Conservation (phyloP, 2,329 filamentous ascomycete genomes). For the Claviceps monticola region DNA sequence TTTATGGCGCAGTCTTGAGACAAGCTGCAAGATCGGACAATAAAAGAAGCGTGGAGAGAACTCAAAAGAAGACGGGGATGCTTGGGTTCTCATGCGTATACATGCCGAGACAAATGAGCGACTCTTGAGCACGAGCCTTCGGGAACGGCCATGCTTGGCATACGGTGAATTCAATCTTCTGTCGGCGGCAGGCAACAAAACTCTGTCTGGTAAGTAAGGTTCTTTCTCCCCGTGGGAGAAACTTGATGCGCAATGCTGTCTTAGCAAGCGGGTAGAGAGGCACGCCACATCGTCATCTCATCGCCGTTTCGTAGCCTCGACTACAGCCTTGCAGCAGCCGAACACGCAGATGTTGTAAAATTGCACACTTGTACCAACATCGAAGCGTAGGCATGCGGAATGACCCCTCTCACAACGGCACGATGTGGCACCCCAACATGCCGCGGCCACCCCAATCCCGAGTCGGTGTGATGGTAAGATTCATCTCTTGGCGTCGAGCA, state of each 20-base stretch:
- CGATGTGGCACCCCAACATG: conserved; percentile 76
- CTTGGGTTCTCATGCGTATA: not conserved
- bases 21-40: not conserved
- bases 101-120: not conserved
- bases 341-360: not conserved
- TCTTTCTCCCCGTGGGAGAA: not conserved
- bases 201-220: not conserved
- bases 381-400: not conserved
- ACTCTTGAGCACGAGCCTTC: not conserved
- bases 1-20: not conserved
- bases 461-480: conserved; percentile 60
- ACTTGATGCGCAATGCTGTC: not conserved
- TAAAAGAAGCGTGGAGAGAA: not conserved
- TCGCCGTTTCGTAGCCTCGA: not conserved
- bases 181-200: not conserved
- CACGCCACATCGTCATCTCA: not conserved
- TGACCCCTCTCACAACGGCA: conserved; percentile 45
- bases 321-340: not conserved
- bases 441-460: conserved; percentile 84
- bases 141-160: not conserved
- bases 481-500: conserved; percentile 40
- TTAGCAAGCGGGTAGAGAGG: not conserved
- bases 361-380: not conserved
- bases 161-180: not conserved
- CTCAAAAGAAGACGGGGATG: too few relatives aligned